Percentiles rank a stretch among this genome's conserved stretches.
Conservation (phyloP, 371 early-diverging fungal species). For the Mucor circinelloides region DNA sequence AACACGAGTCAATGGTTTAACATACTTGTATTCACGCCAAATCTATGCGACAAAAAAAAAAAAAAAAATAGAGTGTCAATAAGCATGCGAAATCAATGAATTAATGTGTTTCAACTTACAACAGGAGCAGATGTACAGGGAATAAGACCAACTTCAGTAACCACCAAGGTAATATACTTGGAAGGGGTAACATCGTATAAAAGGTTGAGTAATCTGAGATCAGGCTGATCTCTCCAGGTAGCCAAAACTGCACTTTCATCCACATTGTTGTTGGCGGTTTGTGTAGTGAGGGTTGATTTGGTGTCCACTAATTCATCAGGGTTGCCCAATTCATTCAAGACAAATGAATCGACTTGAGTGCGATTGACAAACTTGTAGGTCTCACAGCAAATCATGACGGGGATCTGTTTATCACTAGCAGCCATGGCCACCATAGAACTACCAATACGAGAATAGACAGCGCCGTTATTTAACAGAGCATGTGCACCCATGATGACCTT, state of each 20-base stretch:
- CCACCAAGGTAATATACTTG: conserved; percentile 86
- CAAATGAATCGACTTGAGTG: conserved; percentile 93
- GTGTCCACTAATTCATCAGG: conserved; percentile 79
- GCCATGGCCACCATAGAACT: conserved; percentile 93
- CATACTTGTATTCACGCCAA: conserved; percentile 63
- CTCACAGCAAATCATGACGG: conserved; percentile 96
- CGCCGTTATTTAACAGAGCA: conserved; percentile 91
- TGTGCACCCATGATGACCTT: conserved; percentile 96
- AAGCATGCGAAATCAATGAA: neutral
- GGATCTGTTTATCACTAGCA: conserved; percentile 86
- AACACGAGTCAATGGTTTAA: neutral
- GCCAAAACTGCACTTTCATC: conserved; percentile 41
- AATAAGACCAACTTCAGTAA: conserved; percentile 94
- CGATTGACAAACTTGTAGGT: conserved; percentile 95
- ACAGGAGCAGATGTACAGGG: conserved; percentile 93
- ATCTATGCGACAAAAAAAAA: conserved; percentile 35
- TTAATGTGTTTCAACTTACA: conserved; percentile 41
- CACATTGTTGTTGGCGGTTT: conserved; percentile 14
- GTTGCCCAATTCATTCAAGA: conserved; percentile 92
- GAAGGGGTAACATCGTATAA: conserved; percentile 95
- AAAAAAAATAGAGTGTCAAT: neutral
- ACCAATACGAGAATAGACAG: conserved; percentile 90
- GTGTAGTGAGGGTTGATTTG: conserved; percentile 38
- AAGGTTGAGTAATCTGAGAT: conserved; percentile 84
- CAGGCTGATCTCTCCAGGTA: conserved; percentile 68